These are phyloP conservation scores for Trichosanthes truncata DNA, from an alignment of 306 rosid genomes.

Conservation along the genomic window DNA sequence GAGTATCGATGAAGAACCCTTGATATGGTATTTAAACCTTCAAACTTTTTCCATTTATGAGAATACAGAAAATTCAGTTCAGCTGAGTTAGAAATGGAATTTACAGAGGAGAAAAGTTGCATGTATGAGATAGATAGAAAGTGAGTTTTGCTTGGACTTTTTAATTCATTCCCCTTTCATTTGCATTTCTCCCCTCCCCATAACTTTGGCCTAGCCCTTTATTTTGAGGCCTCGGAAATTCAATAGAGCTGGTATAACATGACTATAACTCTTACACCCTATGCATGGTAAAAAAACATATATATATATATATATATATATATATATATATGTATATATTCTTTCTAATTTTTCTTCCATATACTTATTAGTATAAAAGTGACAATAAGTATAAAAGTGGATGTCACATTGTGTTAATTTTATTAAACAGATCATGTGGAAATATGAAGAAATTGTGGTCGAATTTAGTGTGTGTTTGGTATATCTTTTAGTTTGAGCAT, in stretches of 20 bases:
- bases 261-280: not conserved
- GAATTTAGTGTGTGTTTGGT: not conserved
- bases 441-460: not conserved
- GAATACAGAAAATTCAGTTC: not conserved
- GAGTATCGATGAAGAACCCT: constrained; percentile 35
- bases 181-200: not conserved
- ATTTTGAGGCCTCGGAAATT: not conserved
- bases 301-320: too few species aligned
- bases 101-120: not conserved
- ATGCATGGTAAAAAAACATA: not conserved
- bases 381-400: too few species aligned
- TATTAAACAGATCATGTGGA: not conserved
- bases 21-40: not conserved
- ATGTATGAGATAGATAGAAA: not conserved
- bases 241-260: not conserved
- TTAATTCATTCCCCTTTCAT: not conserved
- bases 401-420: too few species aligned
- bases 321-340: too few species aligned
- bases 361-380: too few species aligned
- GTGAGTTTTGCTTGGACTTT: constrained; percentile 1
- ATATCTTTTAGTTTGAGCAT: too few species aligned
- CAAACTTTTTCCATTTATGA: not conserved
- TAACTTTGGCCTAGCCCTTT: not conserved
- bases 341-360: not conserved
- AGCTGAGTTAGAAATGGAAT: constrained; percentile 1